Evolutionary conservation across 345 rosid genomes (phyloP).

Genomic region (Ceriops decandra): DNA sequence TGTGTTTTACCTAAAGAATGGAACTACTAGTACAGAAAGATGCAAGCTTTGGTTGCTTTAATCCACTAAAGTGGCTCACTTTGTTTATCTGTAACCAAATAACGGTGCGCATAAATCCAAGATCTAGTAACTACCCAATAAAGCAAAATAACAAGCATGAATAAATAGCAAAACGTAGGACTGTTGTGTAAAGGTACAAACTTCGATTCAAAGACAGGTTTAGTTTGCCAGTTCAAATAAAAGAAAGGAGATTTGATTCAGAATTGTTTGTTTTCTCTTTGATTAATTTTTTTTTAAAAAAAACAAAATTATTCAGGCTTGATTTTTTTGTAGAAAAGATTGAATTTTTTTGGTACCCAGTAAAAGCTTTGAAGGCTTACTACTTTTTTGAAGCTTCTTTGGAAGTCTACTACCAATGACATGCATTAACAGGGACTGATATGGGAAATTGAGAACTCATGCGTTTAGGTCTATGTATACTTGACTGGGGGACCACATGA

Average conservation of each 20-base stretch:
- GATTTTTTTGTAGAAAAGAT: too few species aligned
- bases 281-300: not conserved
- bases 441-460: not conserved
- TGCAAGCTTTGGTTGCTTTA: slow-evolving; percentile 13
- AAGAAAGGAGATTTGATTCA: slow-evolving; percentile 4
- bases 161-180: slow-evolving; percentile 13
- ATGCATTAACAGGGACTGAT: slow-evolving; percentile 4
- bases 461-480: too few species aligned
- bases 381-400: slow-evolving; percentile 1
- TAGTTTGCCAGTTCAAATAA: slow-evolving; percentile 3
- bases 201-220: slow-evolving; percentile 74
- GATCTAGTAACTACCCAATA: slow-evolving; percentile 54
- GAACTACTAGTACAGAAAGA: slow-evolving; percentile 13
- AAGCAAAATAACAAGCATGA: slow-evolving; percentile 34
- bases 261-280: slow-evolving; percentile 4
- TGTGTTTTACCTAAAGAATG: slow-evolving; percentile 15
- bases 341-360: not conserved
- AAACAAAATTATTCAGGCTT: slow-evolving; percentile 10
- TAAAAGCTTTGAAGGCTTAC: slow-evolving; percentile 1
- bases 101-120: slow-evolving; percentile 32
- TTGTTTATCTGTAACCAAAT: slow-evolving; percentile 6
- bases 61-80: slow-evolving; percentile 15
- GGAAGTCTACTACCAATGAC: slow-evolving; percentile 17
- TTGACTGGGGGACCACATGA: too few species aligned
- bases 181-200: slow-evolving; percentile 1